Conservation (phyloP, 495 filamentous ascomycete species). For the Neurospora tetraspora region DNA sequence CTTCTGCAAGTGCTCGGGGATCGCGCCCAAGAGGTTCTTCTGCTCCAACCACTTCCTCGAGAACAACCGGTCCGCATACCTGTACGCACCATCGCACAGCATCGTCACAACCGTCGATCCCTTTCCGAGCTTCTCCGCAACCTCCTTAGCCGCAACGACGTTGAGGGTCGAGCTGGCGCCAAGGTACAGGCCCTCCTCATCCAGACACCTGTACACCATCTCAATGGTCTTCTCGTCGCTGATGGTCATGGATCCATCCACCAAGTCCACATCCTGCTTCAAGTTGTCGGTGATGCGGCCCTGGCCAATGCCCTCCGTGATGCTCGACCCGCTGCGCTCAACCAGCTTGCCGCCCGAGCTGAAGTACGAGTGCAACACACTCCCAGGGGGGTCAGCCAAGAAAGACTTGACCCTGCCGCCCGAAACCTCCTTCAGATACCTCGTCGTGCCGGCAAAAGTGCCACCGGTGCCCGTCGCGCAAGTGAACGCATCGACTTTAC, state of each 20-base stretch:
- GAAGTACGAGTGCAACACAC: constrained; percentile 87
- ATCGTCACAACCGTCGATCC: constrained; percentile 90
- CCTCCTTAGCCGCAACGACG: constrained; percentile 89
- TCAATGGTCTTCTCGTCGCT: constrained; percentile 88
- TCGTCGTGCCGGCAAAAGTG: constrained; percentile 80
- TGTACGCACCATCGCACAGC: constrained; percentile 88
- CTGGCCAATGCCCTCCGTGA: constrained; percentile 97
- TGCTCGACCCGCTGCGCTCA: constrained; percentile 77
- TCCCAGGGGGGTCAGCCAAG: constrained; percentile 88
- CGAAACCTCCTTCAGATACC: constrained; percentile 79
- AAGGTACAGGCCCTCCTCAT: constrained; percentile 95
- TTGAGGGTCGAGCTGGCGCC: constrained; percentile 89
- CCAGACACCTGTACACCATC: constrained; percentile 95
- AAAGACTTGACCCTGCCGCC: constrained; percentile 76
- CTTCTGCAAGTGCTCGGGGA: constrained; percentile 77
- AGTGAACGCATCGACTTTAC: constrained; percentile 86
- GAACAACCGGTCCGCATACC: constrained; percentile 92
- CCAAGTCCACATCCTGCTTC: constrained; percentile 66
- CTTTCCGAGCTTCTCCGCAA: constrained; percentile 80
- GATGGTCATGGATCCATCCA: constrained; percentile 83
- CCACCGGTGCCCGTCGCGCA: constrained; percentile 91
- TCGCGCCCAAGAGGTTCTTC: constrained; percentile 72
- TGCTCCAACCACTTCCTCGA: constrained; percentile 76
- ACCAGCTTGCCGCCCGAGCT: constrained; percentile 68
- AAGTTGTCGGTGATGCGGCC: constrained; percentile 95